Conservation (phyloP, 2,329 filamentous ascomycete genomes). For the Myriosclerotinia curreyana region DNA sequence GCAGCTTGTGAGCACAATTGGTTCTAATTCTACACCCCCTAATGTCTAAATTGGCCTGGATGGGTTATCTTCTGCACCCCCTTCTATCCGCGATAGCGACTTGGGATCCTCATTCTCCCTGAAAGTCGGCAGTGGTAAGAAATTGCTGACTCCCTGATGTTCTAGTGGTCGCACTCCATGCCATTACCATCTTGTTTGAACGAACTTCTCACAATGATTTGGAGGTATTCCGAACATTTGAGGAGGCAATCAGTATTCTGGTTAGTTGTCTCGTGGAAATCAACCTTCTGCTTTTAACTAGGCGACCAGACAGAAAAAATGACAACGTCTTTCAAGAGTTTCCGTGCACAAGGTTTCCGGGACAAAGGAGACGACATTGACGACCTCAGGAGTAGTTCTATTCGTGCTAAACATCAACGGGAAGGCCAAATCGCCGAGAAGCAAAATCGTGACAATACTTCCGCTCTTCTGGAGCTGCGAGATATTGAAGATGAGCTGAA, state of each 20-base stretch:
- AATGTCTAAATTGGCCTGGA: not conserved
- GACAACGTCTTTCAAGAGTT: constrained; percentile 22
- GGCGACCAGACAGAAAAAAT: constrained; percentile 21
- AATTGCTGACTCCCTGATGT: not conserved
- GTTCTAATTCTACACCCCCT: not conserved
- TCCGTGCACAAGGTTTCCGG: constrained; percentile 19
- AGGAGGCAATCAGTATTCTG: constrained; percentile 25
- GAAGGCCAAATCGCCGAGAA: constrained; percentile 19
- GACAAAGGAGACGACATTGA: constrained; percentile 20
- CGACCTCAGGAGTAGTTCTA: constrained; percentile 14
- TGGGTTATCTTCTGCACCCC: not conserved
- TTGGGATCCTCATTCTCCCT: not conserved
- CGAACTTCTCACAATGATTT: constrained; percentile 23
- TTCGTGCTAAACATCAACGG: constrained; percentile 20
- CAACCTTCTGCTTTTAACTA: not conserved
- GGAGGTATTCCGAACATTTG: constrained; percentile 23
- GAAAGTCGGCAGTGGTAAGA: not conserved
- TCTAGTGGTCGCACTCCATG: constrained; percentile 20
- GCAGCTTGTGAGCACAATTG: constrained; percentile 16
- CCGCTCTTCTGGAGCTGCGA: constrained; percentile 21
- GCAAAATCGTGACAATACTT: constrained; percentile 26
- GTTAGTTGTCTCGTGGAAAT: not conserved
- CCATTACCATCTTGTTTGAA: constrained; percentile 23
- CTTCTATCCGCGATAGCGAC: too few species aligned
- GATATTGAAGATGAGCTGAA: constrained; percentile 25